These are phyloP conservation scores for Rhynchosporium secalis DNA, from an alignment of 2,329 filamentous ascomycete species.

Conservation along the genomic window DNA sequence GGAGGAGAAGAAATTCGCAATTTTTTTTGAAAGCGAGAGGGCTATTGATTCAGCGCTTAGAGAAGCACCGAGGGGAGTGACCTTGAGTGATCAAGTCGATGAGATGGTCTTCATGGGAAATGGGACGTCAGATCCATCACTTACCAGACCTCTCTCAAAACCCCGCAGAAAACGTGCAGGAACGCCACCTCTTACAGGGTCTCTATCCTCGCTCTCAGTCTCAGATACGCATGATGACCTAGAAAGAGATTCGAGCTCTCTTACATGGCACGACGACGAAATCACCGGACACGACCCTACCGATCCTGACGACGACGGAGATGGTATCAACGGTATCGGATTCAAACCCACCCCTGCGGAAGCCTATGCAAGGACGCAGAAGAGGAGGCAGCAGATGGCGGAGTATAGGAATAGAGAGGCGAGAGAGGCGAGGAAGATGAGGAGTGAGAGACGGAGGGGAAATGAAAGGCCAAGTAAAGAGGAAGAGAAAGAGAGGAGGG, in stretches of 20 bases:
- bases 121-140: conserved; percentile 34
- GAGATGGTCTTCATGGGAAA: conserved; percentile 34
- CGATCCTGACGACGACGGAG: conserved; percentile 66
- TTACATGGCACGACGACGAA: conserved; percentile 69
- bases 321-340: conserved; percentile 66
- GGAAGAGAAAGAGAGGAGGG: conserved; percentile 33
- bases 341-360: conserved; percentile 64
- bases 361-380: conserved; percentile 57
- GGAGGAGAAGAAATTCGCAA: conserved; percentile 23
- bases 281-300: conserved; percentile 66
- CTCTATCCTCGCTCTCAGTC: not conserved
- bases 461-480: conserved; percentile 25
- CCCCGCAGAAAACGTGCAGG: conserved; percentile 34
- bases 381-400: conserved; percentile 59
- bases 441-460: conserved; percentile 52
- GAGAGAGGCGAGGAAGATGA: conserved; percentile 56
- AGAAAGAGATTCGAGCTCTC: conserved; percentile 48
- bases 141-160: conserved; percentile 37
- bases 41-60: conserved; percentile 23
- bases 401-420: conserved; percentile 64
- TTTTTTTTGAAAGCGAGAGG: conserved; percentile 23
- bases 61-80: conserved; percentile 23
- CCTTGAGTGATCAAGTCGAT: conserved; percentile 33
- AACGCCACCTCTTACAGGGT: conserved; percentile 31
- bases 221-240: conserved; percentile 28